Evolutionary conservation across 352 stramenopile genomes (phyloP), one percentile per base, ranked within the genome.

Genomic region (Globisporangium cylindrosporum): DNA sequence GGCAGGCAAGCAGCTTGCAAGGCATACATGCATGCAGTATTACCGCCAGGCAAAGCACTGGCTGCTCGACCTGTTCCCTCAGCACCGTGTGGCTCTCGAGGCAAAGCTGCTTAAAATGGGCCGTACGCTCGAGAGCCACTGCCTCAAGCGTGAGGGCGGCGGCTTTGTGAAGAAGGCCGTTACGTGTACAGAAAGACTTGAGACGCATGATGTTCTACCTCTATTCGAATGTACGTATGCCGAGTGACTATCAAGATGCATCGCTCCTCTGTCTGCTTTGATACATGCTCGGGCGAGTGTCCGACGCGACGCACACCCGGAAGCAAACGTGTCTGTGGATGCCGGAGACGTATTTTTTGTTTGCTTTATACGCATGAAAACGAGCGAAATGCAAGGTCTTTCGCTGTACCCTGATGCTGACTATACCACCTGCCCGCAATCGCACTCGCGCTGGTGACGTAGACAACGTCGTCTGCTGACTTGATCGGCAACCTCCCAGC

Each of bases 261-360:
- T 54, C 46, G 0, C 46, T 54, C 2, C 46, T 54, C 12, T 54
- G 46, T 20, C 20, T 54, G 18, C 46, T 54, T 54, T 54, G 18
- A 20, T 54, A 25, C 46, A 54, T 54, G 46, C 27, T 54, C 46
- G 46, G 46, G 1, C 46, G 20, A 0, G 46, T 20, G 20, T 25
- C 46, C 6, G 20, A 54, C 14, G 18, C 27, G 46, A 54, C 20
- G 12, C 46, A 54, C 46, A 6, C 27, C 2, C 46, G 46, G 2
- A 54, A 54, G 46, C 46, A 54, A 54, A 54, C 14, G 46, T 54
- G 46, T 54, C 46, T 54, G 46, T 55, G n/a, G 48, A 55, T 55
- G n/a, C 48, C 18, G 48, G 48, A 55, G 48, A 55, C n/a, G 48
- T 55, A 8, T 55, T 55, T n/a, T 55, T 55, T 55, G 48, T 55